Base-by-base conservation (phyloP, 1,284 basidiomycete genomes). In the Cryptococcus amylolentus region DNA sequence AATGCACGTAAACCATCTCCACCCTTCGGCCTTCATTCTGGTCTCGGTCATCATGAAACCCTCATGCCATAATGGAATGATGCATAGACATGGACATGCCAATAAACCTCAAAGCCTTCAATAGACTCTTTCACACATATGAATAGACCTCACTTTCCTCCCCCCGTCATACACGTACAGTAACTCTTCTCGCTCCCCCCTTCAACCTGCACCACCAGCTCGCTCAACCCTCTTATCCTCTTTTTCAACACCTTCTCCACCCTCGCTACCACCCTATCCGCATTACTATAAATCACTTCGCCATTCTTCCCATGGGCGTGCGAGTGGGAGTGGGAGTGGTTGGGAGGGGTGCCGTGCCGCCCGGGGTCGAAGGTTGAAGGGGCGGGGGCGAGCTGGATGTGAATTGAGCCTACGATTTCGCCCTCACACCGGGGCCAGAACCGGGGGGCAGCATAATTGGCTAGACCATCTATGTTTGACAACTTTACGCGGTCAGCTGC, bases 381-480 rank as follows among this genome's bases (percentile, higher is more conserved):
- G 0, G 86, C 84, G 6, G 61, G 63, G 0, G 72, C 80, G 18
- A 96, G 80, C 65, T 91, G 89, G 47, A 97, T 84, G 71, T 91
- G 91, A 56, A 98, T 90, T 2, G 90, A 90, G 18, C 95, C 95
- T 65, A 97, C 86, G 37, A 96, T 73, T 46, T 84, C 86, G 10
- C 84, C 83, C 2, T 89, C 84, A 73, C 97, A 95, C 76, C 96
- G 92, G 0, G 94, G 93, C 96, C 96, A 98, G 78, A 99, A 96
- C 16, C 91, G 84, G 0, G 94, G 86, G 2, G 83, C 81, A 2
- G 85, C 86, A 75, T 88, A 96, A 1, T 88, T 88, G 0, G 82
- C 84, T 1, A 98, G 80, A 1, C 92, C 95, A 60, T 90, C 85
- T 40, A 94, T 79, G 5, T 76, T 72, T 1, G 78, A 70, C 8